A percentile compares a stretch with the other conserved stretches of the same genome.
phyloP scores from a whole-genome alignment of 352 stramenopile genomes.

The Thraustochytrium sp. region DNA sequence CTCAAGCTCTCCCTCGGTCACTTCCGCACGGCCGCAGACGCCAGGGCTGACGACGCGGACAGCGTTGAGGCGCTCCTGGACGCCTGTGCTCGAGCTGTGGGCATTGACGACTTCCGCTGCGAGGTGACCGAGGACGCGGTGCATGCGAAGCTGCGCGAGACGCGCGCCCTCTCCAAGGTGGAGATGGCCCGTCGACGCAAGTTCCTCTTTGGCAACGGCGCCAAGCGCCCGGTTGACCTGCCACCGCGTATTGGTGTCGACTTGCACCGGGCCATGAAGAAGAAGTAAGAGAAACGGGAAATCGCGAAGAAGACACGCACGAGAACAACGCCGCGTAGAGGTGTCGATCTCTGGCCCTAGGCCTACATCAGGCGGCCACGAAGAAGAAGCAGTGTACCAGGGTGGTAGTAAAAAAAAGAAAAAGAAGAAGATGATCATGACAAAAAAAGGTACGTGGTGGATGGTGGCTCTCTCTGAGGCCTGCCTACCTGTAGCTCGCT shows the following conservation, averaged over 20 bases:
- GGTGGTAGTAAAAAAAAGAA: no score
- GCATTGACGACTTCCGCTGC: neutral
- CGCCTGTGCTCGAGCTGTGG: neutral
- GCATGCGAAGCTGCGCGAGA: neutral
- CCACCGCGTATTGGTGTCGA: neutral
- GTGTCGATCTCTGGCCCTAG: no score
- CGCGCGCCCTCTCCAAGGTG: neutral
- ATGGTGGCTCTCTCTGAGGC: no score
- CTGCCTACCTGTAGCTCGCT: no score
- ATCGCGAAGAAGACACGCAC: no score
- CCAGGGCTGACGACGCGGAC: neutral
- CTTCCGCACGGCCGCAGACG: neutral
- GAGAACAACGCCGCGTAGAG: no score
- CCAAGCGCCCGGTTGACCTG: neutral
- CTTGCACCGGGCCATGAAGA: neutral
- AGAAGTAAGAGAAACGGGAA: no score
- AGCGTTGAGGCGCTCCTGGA: neutral
- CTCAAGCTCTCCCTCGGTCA: neutral
- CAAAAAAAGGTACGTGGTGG: no score
- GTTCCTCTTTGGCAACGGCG: slow-evolving; percentile 11
- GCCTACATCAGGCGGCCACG: no score
- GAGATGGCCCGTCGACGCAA: neutral
- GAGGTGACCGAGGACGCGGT: neutral
- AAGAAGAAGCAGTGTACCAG: no score
- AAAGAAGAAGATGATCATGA: no score